A percentile compares a stretch with the other conserved stretches of the same genome.
Conservation (phyloP, 345 rosid genomes). For the Gossypium arboreum region DNA sequence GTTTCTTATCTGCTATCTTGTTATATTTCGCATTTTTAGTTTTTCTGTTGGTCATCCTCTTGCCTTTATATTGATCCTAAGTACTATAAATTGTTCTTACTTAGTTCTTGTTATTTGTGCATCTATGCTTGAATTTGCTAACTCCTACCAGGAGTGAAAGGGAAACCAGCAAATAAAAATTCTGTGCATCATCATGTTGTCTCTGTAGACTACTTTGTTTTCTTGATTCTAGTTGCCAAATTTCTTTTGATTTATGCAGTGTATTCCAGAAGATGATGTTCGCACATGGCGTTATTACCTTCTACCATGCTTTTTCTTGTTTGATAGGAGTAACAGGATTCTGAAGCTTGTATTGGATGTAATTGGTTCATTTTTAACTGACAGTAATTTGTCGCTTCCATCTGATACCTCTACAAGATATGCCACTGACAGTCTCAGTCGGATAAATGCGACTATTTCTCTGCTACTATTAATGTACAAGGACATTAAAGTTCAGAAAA, state of each 20-base stretch:
- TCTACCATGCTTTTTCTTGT: constrained; percentile 57
- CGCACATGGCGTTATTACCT: constrained; percentile 38
- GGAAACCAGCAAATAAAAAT: background rate
- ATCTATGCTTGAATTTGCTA: background rate
- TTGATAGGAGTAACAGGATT: constrained; percentile 53
- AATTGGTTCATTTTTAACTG: constrained; percentile 38
- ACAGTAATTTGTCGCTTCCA: constrained; percentile 23
- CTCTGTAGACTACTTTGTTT: background rate
- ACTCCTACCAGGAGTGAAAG: background rate
- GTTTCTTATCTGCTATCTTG: background rate
- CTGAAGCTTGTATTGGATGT: constrained; percentile 37
- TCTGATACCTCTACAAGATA: constrained; percentile 20
- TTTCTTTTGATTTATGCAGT: constrained; percentile 36
- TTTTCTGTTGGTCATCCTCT: constrained; percentile 5
- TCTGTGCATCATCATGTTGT: constrained; percentile 2
- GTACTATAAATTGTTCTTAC: background rate
- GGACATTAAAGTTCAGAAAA: constrained; percentile 41
- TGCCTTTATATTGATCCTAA: background rate
- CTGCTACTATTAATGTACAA: constrained; percentile 51
- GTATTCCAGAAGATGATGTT: constrained; percentile 38
- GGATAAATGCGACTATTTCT: constrained; percentile 45
- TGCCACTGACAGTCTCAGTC: constrained; percentile 24
- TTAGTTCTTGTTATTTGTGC: background rate
- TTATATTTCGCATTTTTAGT: background rate
- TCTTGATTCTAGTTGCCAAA: background rate